Conservation (phyloP, 2,329 filamentous ascomycete species). For the Trichoderma sp. region DNA sequence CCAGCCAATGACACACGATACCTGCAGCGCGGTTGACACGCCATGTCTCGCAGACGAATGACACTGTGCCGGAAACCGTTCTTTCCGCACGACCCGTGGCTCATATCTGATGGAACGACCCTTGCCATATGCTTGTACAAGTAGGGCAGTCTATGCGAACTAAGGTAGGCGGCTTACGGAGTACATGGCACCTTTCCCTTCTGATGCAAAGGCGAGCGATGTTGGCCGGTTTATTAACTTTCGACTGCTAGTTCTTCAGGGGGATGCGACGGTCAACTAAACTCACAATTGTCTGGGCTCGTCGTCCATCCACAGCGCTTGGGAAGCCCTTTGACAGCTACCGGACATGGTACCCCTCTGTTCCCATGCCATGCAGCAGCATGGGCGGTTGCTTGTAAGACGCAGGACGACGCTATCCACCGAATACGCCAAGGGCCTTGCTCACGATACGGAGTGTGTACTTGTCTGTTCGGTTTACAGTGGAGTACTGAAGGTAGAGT, state of each 20-base stretch:
- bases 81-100: constrained; percentile 12
- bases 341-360: background rate
- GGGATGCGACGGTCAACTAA: constrained; percentile 12
- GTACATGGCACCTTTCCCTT: constrained; percentile 7
- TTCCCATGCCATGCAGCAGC: background rate
- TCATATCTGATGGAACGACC: constrained; percentile 5
- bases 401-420: background rate
- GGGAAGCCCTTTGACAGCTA: background rate
- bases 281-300: background rate
- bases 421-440: constrained; percentile 14
- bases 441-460: background rate
- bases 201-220: background rate
- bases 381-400: constrained; percentile 2
- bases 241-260: background rate
- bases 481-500: background rate
- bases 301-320: constrained; percentile 3
- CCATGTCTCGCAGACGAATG: constrained; percentile 24
- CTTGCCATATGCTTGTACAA: constrained; percentile 1
- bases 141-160: constrained; percentile 15
- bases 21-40: constrained; percentile 6
- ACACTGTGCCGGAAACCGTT: constrained; percentile 13
- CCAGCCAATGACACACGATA: constrained; percentile 21
- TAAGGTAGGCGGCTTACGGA: constrained; percentile 4
- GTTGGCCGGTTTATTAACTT: background rate
- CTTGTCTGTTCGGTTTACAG: background rate